Percentiles rank a stretch among this genome's conserved stretches.
Evolutionary conservation across 805 yeast genomes (phyloP).

Genomic region (Nakazawaea anatomiae): DNA sequence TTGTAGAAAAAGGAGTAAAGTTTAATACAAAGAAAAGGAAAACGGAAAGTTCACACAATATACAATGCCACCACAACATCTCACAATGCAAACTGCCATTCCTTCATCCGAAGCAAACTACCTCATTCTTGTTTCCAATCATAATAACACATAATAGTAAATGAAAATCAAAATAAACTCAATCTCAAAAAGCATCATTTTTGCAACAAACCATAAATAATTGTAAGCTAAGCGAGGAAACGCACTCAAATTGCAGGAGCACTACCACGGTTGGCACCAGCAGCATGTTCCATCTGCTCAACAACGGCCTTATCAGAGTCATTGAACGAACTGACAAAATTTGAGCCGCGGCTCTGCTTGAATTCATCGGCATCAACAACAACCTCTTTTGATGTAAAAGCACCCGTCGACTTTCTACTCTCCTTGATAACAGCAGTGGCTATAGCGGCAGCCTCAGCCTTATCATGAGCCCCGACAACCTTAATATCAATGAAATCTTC

Average conservation of each 20-base stretch:
- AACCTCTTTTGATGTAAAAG: conserved; percentile 3
- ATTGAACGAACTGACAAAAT: background rate
- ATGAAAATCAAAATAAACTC: too few species aligned
- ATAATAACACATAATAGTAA: background rate
- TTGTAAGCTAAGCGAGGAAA: background rate
- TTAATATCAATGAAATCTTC: conserved; percentile 9
- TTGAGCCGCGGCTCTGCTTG: conserved; percentile 4
- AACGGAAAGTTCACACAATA: background rate
- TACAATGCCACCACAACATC: conserved; percentile 7
- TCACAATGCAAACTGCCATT: background rate
- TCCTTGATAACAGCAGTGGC: conserved; percentile 11
- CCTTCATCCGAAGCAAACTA: too few species aligned
- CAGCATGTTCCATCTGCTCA: conserved; percentile 9
- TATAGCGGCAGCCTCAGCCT: conserved; percentile 13
- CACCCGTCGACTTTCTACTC: background rate
- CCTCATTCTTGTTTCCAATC: background rate
- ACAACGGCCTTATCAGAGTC: conserved; percentile 8
- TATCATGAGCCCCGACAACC: conserved; percentile 14
- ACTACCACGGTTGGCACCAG: background rate
- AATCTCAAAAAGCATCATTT: too few species aligned
- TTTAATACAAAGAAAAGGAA: background rate
- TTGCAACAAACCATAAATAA: too few species aligned
- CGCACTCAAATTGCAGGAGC: background rate
- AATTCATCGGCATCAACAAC: conserved; percentile 9
- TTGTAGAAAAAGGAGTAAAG: background rate